Percentiles rank a stretch among this genome's conserved stretches.
phyloP scores from a whole-genome alignment of 208 protist genomes.

The Crithidia mellificae region DNA sequence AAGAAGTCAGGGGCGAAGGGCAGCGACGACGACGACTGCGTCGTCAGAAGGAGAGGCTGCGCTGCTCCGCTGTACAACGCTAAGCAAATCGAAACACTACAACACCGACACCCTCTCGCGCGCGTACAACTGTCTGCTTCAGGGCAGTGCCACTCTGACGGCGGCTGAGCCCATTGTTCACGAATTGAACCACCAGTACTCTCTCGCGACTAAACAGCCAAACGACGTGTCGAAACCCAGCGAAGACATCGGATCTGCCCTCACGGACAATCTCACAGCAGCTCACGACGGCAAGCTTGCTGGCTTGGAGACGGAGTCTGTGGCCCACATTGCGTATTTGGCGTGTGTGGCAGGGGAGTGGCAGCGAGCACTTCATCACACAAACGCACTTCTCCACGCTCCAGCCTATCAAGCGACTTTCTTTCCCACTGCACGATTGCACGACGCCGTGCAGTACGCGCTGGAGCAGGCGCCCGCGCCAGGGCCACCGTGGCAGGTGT shows the following conservation, averaged over 20 bases:
- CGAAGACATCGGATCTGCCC: no score
- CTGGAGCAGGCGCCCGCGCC: constrained; percentile 57
- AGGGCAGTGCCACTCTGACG: constrained; percentile 30
- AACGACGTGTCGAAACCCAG: no score
- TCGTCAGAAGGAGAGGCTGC: no score
- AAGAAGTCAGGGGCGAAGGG: background rate
- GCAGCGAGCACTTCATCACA: constrained; percentile 47
- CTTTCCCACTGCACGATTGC: constrained; percentile 67
- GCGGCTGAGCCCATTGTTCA: constrained; percentile 30
- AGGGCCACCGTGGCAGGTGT: constrained; percentile 55
- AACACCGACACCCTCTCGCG: constrained; percentile 47
- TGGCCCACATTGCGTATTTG: constrained; percentile 55
- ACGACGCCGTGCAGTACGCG: constrained; percentile 85
- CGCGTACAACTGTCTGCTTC: constrained; percentile 50
- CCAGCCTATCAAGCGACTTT: constrained; percentile 44
- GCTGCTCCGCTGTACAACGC: no score
- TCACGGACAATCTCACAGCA: no score
- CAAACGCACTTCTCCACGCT: constrained; percentile 53
- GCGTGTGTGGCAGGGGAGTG: constrained; percentile 59
- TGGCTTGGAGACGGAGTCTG: constrained; percentile 61
- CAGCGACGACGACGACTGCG: background rate
- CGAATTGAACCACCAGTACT: constrained; percentile 14
- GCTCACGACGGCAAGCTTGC: constrained; percentile 7
- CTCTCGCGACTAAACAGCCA: no score
- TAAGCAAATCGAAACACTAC: constrained; percentile 49